A percentile compares a stretch with the other conserved stretches of the same genome.
Evolutionary conservation across 805 yeast genomes (phyloP).

Genomic region (Candida krabiensis): DNA sequence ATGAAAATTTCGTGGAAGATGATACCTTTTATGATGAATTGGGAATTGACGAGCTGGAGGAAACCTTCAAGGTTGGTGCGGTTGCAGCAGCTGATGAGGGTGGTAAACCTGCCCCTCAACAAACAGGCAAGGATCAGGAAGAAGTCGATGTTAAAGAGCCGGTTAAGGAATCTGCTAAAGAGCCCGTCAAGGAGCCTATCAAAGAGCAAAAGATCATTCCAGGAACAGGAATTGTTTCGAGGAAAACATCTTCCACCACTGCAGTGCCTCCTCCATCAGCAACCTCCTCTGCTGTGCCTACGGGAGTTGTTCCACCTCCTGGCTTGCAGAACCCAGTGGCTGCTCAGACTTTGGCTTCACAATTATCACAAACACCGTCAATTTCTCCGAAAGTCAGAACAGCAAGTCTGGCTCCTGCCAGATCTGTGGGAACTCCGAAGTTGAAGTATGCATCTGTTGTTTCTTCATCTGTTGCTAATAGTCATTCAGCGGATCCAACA

Average conservation of each 20-base stretch:
- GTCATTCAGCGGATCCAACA: slow-evolving; percentile 5
- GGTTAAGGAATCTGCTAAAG: slow-evolving; percentile 1
- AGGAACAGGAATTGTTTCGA: slow-evolving; percentile 16
- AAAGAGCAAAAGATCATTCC: slow-evolving; percentile 9
- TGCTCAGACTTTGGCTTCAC: slow-evolving; percentile 19
- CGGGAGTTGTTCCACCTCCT: slow-evolving; percentile 14
- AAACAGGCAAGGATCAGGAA: slow-evolving; percentile 7
- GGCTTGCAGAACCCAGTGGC: slow-evolving; percentile 4
- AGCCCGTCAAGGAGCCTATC: slow-evolving; percentile 7
- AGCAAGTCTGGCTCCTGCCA: slow-evolving; percentile 25
- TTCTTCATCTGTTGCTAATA: slow-evolving; percentile 23
- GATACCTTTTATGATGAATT: slow-evolving; percentile 89
- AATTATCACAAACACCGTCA: slow-evolving; percentile 12
- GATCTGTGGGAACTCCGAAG: slow-evolving; percentile 39
- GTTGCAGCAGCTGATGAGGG: slow-evolving; percentile 18
- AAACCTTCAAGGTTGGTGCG: slow-evolving; percentile 26
- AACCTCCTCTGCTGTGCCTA: slow-evolving; percentile 8
- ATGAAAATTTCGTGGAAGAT: slow-evolving; percentile 89
- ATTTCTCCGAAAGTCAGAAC: slow-evolving; percentile 13
- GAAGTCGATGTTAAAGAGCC: not conserved
- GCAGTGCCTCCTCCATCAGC: slow-evolving; percentile 10
- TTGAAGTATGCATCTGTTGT: slow-evolving; percentile 36
- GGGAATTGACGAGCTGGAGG: slow-evolving; percentile 57
- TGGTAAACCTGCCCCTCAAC: slow-evolving; percentile 5
- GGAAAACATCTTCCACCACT: slow-evolving; percentile 13